A percentile compares a stretch with the other conserved stretches of the same genome.
Conservation (phyloP, 2,329 filamentous ascomycete species). For the Thelonectria rubi region DNA sequence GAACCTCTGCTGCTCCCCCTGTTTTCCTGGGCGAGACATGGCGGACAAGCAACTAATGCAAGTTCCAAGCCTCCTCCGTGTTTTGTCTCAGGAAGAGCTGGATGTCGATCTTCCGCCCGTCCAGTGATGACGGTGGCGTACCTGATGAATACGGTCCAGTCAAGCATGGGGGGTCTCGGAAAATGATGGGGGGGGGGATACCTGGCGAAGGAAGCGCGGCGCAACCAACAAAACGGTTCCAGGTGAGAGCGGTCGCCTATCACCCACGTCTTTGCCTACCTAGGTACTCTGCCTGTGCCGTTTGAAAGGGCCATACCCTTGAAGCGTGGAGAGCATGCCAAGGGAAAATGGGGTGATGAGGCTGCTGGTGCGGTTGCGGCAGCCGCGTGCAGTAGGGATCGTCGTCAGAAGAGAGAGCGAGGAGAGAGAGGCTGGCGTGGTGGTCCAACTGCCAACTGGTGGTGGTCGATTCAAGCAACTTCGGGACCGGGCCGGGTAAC, state of each 20-base stretch:
- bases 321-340: slow-evolving; percentile 17
- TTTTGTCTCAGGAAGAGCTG: slow-evolving; percentile 3
- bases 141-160: background rate
- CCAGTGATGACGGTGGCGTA: slow-evolving; percentile 14
- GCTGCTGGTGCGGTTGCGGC: slow-evolving; percentile 18
- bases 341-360: slow-evolving; percentile 27
- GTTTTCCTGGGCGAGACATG: background rate
- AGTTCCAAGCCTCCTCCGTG: slow-evolving; percentile 5
- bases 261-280: background rate
- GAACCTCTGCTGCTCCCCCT: background rate
- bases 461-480: slow-evolving; percentile 5
- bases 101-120: slow-evolving; percentile 8
- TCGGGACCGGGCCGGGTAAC: slow-evolving; percentile 28
- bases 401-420: slow-evolving; percentile 17
- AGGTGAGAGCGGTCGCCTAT: slow-evolving; percentile 8
- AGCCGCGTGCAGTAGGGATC: slow-evolving; percentile 41
- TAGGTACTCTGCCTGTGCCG: background rate
- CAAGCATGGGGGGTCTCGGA: background rate
- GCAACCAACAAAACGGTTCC: slow-evolving; percentile 3
- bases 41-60: slow-evolving; percentile 5
- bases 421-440: too few relatives aligned
- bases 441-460: background rate
- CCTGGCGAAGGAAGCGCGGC: background rate
- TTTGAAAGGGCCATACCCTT: background rate
- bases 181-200: too few relatives aligned